These are phyloP conservation scores for Paramecium tetraurelia DNA, from an alignment of 73 alveolate genomes.

Conservation along the genomic window DNA sequence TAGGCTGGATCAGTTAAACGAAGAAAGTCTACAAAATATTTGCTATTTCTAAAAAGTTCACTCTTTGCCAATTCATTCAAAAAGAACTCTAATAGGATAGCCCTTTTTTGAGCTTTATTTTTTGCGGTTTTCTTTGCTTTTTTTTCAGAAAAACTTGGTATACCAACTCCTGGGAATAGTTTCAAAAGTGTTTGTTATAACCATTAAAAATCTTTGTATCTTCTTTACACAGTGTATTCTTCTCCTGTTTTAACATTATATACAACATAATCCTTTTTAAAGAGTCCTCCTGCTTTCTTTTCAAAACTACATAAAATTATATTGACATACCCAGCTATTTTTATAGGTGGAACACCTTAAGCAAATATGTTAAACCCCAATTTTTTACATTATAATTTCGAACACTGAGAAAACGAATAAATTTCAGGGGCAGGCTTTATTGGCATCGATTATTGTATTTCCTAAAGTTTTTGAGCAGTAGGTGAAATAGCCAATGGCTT, in stretches of 20 bases:
- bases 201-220: conserved; percentile 38
- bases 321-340: background rate
- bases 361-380: conserved; percentile 42
- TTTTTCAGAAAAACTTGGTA: background rate
- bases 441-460: background rate
- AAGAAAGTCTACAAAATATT: conserved; percentile 25
- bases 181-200: background rate
- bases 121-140: background rate
- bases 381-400: conserved; percentile 11
- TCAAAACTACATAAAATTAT: background rate
- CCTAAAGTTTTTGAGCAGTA: background rate
- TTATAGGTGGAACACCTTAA: background rate
- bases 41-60: background rate
- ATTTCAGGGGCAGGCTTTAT: background rate
- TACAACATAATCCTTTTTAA: background rate
- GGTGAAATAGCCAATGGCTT: background rate
- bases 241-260: background rate
- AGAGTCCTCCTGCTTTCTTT: conserved; percentile 36
- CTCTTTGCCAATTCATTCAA: conserved; percentile 14
- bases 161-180: conserved; percentile 14
- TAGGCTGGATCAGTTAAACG: background rate
- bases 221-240: background rate
- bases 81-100: background rate
- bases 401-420: background rate
- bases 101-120: background rate